These are phyloP conservation scores for Sungouiella thailandica DNA, from an alignment of 805 yeast species.

Conservation along the genomic window DNA sequence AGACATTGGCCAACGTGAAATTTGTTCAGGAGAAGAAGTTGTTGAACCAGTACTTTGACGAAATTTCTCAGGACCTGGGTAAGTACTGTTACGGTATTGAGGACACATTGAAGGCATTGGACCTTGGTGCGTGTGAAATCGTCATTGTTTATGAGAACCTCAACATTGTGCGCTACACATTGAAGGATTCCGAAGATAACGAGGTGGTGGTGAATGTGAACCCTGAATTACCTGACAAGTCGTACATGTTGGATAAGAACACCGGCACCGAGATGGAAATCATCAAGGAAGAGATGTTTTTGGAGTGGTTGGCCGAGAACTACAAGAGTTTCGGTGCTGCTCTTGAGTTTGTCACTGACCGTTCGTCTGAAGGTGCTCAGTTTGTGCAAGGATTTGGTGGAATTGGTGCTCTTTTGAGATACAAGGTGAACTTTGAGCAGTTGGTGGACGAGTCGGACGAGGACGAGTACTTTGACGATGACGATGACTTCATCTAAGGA, in stretches of 20 bases:
- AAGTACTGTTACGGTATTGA: conserved; percentile 96
- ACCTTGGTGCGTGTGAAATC: conserved; percentile 91
- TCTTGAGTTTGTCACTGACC: conserved; percentile 93
- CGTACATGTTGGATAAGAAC: conserved; percentile 71
- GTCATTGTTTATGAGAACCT: conserved; percentile 91
- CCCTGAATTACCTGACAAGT: conserved; percentile 70
- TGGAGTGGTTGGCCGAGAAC: conserved; percentile 98
- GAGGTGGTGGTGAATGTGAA: conserved; percentile 68
- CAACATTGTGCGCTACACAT: conserved; percentile 75
- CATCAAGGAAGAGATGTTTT: conserved; percentile 73
- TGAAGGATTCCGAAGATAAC: conserved; percentile 77
- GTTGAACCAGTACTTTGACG: conserved; percentile 88
- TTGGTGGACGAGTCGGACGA: conserved; percentile 85
- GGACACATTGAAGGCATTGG: conserved; percentile 93
- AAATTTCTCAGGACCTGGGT: conserved; percentile 96
- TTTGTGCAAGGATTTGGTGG: conserved; percentile 99
- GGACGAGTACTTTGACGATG: conserved; percentile 74
- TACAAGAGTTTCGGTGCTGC: conserved; percentile 92
- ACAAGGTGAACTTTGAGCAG: conserved; percentile 96
- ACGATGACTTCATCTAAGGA: conserved; percentile 41
- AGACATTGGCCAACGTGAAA: conserved; percentile 93
- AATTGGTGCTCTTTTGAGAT: conserved; percentile 93
- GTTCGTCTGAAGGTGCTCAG: conserved; percentile 98
- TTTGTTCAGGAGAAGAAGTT: conserved; percentile 98
- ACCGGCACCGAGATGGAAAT: conserved; percentile 93